Base-by-base conservation (phyloP, 805 yeast genomes). In the Saccharomycopsis fibuligera region DNA sequence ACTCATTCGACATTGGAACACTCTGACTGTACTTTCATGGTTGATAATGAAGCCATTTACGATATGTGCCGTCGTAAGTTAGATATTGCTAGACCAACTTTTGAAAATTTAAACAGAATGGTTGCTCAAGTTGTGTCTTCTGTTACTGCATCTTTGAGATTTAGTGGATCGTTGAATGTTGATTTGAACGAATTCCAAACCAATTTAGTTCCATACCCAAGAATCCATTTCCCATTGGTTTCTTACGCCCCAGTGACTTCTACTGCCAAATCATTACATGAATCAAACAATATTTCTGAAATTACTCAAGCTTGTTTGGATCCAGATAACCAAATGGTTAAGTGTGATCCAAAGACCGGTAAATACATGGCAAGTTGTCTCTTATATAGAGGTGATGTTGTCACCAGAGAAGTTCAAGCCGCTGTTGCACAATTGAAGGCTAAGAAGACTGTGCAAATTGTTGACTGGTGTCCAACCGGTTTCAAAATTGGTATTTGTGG, bases 381-480 rank as follows among this genome's bases (percentile, higher is more conserved):
- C 69, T 79, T 91, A 64, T 91, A 93, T 78, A 87, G 99, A 70
- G 99, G 99, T 68, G 98, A 91, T 65, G 96, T 89, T 60, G 97
- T 93, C 58, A 91, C 89, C 64, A 86, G 96, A 76, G 98, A 93
- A 62, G 98, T 91, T 54, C 96, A 88, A 70, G 87, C 81, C 66
- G 95, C 99, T n/a, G 97, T 91, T 54, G 82, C 97, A 29, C 83
- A 81, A 68, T 86, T 89, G 65, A 93, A 91, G 73, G 79, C 95
- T 59, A 90, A 88, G 76, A 90, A 88, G 71, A 81, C 95, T 50
- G 96, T 93, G 50, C 99, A 91, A 75, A 74, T 91, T 73, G 98
- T 91, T 56, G 98, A 91, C 72, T 91, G 99, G 99, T 91, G 97
- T 68, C 99, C 99, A 61, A 93, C 98, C 46, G 98, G 98, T 55